Conservation (phyloP, 148 eudicot genomes). For the Nyssa sinensis region DNA sequence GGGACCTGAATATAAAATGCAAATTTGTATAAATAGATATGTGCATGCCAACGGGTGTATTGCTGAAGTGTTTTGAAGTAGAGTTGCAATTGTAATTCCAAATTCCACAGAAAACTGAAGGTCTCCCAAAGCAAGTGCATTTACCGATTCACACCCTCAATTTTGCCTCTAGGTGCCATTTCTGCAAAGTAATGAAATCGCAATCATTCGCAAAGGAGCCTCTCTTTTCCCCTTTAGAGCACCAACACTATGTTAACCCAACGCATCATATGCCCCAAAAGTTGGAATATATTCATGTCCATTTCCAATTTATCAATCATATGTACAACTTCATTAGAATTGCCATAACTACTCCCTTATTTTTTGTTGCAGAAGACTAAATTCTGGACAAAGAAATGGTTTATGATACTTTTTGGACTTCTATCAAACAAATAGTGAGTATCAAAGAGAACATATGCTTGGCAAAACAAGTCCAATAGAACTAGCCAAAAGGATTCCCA, state of each 20-base stretch:
- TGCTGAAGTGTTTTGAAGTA: neutral
- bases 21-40: neutral
- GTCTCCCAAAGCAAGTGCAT: neutral
- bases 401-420: neutral
- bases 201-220: neutral
- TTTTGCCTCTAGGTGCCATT: neutral
- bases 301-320: neutral
- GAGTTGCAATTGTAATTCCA: neutral
- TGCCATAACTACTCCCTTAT: neutral
- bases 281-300: neutral
- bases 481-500: neutral
- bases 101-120: neutral
- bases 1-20: slow-evolving; percentile 42
- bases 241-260: neutral
- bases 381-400: neutral
- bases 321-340: neutral
- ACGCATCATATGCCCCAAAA: neutral
- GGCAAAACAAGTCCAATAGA: neutral
- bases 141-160: neutral
- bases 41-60: neutral
- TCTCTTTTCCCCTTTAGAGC: neutral
- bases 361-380: neutral
- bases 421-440: neutral
- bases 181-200: too few species aligned
- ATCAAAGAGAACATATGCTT: slow-evolving; percentile 7